Evolutionary conservation across 2,329 filamentous ascomycete species (phyloP).

Genomic region (Malbranchea cinnamomea): DNA sequence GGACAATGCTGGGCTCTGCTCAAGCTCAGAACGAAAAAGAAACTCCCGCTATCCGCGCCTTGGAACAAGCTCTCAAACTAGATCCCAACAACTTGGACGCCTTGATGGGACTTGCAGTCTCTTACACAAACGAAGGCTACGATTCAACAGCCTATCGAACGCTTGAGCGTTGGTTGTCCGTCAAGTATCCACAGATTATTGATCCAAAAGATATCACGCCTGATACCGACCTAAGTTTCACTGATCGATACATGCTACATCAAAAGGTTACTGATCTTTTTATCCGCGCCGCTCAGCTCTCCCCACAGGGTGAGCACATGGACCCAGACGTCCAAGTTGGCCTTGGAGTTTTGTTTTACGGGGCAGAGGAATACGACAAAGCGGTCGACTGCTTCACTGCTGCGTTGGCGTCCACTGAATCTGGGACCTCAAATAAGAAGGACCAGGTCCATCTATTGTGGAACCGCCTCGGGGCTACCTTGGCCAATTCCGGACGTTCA

Average conservation of each 20-base stretch:
- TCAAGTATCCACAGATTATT: conserved; percentile 78
- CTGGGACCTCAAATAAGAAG: conserved; percentile 67
- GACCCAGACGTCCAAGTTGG: conserved; percentile 97
- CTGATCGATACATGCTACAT: conserved; percentile 77
- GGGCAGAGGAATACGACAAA: conserved; percentile 94
- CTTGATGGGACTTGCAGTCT: conserved; percentile 88
- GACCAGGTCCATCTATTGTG: conserved; percentile 86
- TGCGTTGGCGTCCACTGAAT: conserved; percentile 71
- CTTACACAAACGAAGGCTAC: conserved; percentile 97
- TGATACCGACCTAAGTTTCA: conserved; percentile 79
- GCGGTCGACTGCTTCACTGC: conserved; percentile 96
- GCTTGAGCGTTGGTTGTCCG: conserved; percentile 89
- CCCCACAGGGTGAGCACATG: conserved; percentile 85
- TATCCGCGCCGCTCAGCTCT: conserved; percentile 81
- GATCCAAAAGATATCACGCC: conserved; percentile 52
- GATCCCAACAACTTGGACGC: conserved; percentile 78
- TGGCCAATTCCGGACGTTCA: conserved; percentile 82
- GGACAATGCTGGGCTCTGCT: conserved; percentile 79
- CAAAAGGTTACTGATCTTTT: conserved; percentile 82
- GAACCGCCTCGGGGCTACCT: conserved; percentile 90
- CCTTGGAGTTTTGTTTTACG: conserved; percentile 92
- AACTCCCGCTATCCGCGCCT: conserved; percentile 79
- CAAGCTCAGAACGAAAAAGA: conserved; percentile 99
- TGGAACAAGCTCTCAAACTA: conserved; percentile 79
- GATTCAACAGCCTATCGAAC: conserved; percentile 94